Percentiles rank a stretch among this genome's conserved stretches.
Evolutionary conservation across 208 protist species (phyloP).

Genomic region (Acanthamoeba royreba): DNA sequence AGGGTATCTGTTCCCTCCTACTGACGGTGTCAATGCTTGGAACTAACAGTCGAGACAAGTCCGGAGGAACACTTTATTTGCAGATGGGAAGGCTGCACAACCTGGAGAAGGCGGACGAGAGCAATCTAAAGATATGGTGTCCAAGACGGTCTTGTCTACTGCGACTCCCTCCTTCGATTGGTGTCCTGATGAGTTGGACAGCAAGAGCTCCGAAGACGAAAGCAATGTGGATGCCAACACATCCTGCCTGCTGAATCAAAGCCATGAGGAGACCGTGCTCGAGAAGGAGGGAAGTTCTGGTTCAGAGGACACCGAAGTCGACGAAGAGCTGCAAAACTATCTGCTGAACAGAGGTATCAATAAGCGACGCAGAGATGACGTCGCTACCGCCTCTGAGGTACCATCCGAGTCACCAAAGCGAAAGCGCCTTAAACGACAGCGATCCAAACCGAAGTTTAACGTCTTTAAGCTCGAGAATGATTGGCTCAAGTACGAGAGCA

Average conservation of each 20-base stretch:
- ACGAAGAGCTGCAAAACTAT: conserved; percentile 8
- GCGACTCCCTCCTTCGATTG: background rate
- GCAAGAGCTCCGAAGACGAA: background rate
- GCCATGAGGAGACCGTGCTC: no score
- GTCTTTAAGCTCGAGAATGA: conserved; percentile 27
- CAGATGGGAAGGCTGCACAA: no score
- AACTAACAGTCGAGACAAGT: no score
- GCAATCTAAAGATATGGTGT: no score
- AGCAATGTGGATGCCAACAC: background rate
- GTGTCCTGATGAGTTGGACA: background rate
- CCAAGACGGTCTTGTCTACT: no score
- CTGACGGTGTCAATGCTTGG: background rate
- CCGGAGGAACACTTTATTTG: no score
- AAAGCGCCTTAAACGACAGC: background rate
- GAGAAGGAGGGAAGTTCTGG: background rate
- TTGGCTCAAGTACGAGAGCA: background rate
- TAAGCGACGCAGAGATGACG: background rate
- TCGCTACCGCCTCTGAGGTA: background rate
- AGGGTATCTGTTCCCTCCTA: background rate
- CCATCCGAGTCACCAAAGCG: background rate
- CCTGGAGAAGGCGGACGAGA: no score
- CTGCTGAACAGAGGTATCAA: background rate
- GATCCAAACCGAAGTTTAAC: background rate
- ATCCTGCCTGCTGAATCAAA: no score
- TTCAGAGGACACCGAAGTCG: background rate